Evolutionary conservation across 306 rosid genomes (phyloP), one percentile per base, ranked within the genome.

Genomic region (Fragaria iinumae): DNA sequence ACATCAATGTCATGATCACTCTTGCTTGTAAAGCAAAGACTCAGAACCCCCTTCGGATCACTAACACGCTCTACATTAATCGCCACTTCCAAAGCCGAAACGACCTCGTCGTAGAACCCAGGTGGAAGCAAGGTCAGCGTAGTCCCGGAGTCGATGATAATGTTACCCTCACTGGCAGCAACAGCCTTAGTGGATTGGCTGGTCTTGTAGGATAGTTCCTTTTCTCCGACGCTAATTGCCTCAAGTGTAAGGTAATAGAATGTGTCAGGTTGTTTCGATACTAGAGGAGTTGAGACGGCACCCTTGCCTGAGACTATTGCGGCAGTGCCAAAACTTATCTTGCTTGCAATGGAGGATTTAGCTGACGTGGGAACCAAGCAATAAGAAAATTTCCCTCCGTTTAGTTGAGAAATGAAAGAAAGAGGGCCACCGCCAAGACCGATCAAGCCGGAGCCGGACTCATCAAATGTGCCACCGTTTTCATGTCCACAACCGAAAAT

Each of bases 131-230:
- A 20, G 0, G 87, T 90, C 1, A 79, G 10, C 0, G 90, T 79
- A 21, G 96, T 89, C 21, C 97, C 93, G 0, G 87, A 78, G 63
- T 92, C 90, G 56, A 92, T 83, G 1, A 92, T 13, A 8, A 90
- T 69, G 62, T 88, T 88, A 2, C 90, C 96, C 59, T 53, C 79
- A 14, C 4, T 44, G 29, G 25, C 53, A 27, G 71, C 57, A 8
- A 13, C 41, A 29, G 9, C 67, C 18, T 29, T 62, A 4, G 36
- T 27, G 67, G 52, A 17, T 8, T 48, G 27, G 32, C 41, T 29
- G 41, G 41, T 43, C 18, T 70, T 67, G 34, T 67, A 76, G 4
- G 63, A 18, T 67, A 86, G 45, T 59, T 72, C 80, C 65, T 79
- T 21, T 38, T 62, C 62, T 44, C 89, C 97, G 0, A 93, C 82